These are phyloP conservation scores for Osmanthus fragrans DNA, from an alignment of 257 asterid genomes.

Conservation along the genomic window DNA sequence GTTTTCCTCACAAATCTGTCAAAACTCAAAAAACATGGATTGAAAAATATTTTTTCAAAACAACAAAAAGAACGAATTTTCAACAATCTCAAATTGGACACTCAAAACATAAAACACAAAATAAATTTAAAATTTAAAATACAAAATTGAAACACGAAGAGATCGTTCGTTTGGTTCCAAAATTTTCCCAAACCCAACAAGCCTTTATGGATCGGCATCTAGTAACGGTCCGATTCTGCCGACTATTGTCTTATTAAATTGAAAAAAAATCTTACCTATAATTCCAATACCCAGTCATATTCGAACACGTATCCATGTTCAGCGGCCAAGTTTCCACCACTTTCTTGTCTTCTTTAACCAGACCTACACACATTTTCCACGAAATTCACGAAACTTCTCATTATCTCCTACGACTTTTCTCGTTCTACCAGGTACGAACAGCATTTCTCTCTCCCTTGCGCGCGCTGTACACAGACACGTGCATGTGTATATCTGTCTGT, in stretches of 20 bases:
- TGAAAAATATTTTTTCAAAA: no score
- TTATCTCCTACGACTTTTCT: background rate
- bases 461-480: background rate
- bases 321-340: background rate
- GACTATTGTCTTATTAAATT: background rate
- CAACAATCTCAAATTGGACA: no score
- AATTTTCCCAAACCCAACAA: background rate
- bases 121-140: no score
- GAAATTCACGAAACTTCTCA: background rate
- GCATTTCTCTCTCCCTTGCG: no score
- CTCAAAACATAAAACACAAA: no score
- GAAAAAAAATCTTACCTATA: background rate
- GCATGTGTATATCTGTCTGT: background rate
- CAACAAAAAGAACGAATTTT: no score
- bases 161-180: background rate
- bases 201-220: background rate
- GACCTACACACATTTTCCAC: background rate
- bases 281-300: background rate
- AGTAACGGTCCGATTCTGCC: background rate
- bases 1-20: no score
- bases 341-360: background rate
- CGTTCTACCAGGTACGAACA: background rate
- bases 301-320: background rate
- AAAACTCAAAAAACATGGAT: no score
- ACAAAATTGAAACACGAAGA: no score